A percentile compares a stretch with the other conserved stretches of the same genome.
These are phyloP conservation scores for Hanseniaspora pseudoguilliermondii DNA, from an alignment of 805 yeast genomes.

Conservation along the genomic window DNA sequence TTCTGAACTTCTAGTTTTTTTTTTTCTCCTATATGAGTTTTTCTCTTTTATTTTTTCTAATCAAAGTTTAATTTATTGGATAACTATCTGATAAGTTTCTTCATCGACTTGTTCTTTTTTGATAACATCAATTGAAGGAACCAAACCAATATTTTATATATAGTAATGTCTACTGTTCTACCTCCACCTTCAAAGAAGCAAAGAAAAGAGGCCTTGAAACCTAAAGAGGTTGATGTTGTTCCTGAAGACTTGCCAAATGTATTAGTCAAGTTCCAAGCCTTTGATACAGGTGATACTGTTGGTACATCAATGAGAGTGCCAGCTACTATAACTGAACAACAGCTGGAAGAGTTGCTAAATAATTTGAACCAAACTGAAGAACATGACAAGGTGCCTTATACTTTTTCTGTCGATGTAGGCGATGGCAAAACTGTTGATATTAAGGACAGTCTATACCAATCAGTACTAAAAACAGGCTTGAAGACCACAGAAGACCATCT, in stretches of 20 bases:
- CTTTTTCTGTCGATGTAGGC: constrained; percentile 54
- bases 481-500: constrained; percentile 86
- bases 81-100: too few relatives aligned
- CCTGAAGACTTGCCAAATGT: constrained; percentile 81
- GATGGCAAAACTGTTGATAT: constrained; percentile 49
- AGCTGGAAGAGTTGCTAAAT: constrained; percentile 77
- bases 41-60: too few relatives aligned
- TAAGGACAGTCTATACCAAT: constrained; percentile 59
- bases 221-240: constrained; percentile 56
- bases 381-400: constrained; percentile 73
- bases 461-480: constrained; percentile 74
- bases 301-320: constrained; percentile 88
- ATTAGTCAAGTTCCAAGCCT: constrained; percentile 75
- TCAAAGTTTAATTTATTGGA: too few relatives aligned
- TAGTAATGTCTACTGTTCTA: constrained; percentile 70
- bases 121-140: background rate
- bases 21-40: background rate
- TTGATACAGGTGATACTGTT: constrained; percentile 76
- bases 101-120: background rate
- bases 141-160: background rate
- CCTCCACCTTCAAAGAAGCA: constrained; percentile 93
- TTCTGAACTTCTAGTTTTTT: background rate
- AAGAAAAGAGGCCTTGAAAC: constrained; percentile 68
- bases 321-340: constrained; percentile 71
- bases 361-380: constrained; percentile 50